Conservation (phyloP, 164 flowering plant genomes). For the Santalum album region DNA sequence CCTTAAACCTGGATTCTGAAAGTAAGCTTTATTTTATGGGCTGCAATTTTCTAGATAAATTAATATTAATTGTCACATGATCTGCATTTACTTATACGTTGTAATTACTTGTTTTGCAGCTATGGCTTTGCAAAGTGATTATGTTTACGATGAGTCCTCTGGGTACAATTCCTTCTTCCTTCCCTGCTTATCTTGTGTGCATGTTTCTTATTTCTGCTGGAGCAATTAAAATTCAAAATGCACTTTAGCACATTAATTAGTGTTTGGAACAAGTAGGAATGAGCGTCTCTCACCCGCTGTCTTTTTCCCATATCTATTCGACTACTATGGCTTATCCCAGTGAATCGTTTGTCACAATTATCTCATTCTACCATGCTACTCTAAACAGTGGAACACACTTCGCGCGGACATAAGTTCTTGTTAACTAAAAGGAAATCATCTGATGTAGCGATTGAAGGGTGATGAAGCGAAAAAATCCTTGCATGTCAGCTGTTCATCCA, state of each 20-base stretch:
- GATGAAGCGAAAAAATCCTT: too few species aligned
- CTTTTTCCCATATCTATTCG: too few species aligned
- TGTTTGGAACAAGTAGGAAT: too few species aligned
- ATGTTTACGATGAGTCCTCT: conserved; percentile 78
- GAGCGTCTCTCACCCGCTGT: too few species aligned
- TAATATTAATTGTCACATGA: conserved; percentile 1
- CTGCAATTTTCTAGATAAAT: not conserved
- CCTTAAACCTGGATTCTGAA: conserved; percentile 14
- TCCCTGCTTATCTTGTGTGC: not conserved
- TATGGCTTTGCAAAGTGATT: conserved; percentile 51
- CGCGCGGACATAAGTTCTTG: too few species aligned
- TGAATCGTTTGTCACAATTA: too few species aligned
- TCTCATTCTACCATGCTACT: too few species aligned
- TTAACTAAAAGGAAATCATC: too few species aligned
- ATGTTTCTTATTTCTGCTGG: not conserved
- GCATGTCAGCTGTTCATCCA: too few species aligned
- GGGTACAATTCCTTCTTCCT: conserved; percentile 46
- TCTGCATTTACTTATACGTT: not conserved
- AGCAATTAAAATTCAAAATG: not conserved
- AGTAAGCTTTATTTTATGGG: conserved; percentile 15
- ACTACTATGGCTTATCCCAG: too few species aligned
- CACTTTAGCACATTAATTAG: not conserved
- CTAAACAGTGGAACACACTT: too few species aligned
- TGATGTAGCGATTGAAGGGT: too few species aligned
- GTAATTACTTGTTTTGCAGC: conserved; percentile 25